These are phyloP conservation scores for Collybia nuda DNA, from an alignment of 768 basidiomycete species.

Conservation along the genomic window DNA sequence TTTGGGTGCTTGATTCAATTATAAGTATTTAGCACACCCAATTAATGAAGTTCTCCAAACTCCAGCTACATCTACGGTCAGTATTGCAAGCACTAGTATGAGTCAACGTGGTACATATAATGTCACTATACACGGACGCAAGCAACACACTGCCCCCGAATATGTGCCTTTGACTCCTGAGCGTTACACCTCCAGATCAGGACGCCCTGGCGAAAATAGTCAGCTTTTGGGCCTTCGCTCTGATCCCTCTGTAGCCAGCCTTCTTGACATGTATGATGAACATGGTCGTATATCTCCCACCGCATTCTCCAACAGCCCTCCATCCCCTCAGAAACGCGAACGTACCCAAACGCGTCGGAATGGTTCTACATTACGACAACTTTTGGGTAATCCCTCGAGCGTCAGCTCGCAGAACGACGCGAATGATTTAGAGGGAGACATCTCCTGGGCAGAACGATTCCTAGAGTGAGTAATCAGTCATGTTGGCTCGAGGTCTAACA, in stretches of 20 bases:
- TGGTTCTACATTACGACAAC: conserved; percentile 73
- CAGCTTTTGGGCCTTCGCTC: conserved; percentile 62
- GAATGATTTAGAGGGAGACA: conserved; percentile 59
- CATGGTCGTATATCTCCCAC: conserved; percentile 60
- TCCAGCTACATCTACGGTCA: conserved; percentile 50
- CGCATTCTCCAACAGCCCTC: conserved; percentile 66
- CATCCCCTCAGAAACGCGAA: conserved; percentile 35
- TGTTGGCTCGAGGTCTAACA: background rate
- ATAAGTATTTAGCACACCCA: conserved; percentile 52
- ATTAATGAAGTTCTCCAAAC: conserved; percentile 55
- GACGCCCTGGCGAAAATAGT: conserved; percentile 42
- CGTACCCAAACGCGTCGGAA: conserved; percentile 56
- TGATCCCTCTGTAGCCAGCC: conserved; percentile 77
- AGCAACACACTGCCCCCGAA: conserved; percentile 59
- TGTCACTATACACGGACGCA: conserved; percentile 69
- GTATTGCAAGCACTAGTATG: conserved; percentile 49
- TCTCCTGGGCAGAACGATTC: conserved; percentile 82
- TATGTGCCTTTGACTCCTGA: conserved; percentile 47
- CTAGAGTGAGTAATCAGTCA: conserved; percentile 47
- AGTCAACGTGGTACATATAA: conserved; percentile 63
- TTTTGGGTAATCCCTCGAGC: conserved; percentile 57
- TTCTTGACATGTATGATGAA: conserved; percentile 73
- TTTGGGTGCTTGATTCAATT: background rate
- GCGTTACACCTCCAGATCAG: conserved; percentile 22
- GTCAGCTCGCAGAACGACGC: conserved; percentile 20